Percentiles rank a stretch among this genome's conserved stretches.
These are phyloP conservation scores for Lactifluus piperatus DNA, from an alignment of 768 basidiomycete species.

Conservation along the genomic window DNA sequence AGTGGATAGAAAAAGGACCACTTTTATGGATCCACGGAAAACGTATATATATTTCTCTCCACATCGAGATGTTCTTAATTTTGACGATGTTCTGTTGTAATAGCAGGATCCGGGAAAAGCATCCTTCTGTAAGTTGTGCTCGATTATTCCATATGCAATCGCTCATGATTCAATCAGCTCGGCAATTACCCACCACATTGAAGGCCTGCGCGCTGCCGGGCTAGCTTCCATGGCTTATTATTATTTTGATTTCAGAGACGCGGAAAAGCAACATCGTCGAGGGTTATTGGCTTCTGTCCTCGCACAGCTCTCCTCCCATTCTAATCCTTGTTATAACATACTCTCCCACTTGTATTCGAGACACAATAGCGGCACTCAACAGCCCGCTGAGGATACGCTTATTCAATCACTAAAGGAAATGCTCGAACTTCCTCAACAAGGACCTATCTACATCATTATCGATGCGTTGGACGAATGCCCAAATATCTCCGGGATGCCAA, in stretches of 20 bases:
- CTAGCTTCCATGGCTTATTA: neutral
- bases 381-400: neutral
- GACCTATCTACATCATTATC: neutral
- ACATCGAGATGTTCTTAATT: too few relatives aligned
- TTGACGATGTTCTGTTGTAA: neutral
- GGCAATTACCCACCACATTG: neutral
- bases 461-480: constrained; percentile 10
- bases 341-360: neutral
- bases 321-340: neutral
- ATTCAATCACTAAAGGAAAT: neutral
- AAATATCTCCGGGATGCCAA: neutral
- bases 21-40: too few relatives aligned
- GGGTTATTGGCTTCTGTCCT: neutral
- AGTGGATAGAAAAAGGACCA: too few relatives aligned
- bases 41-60: too few relatives aligned
- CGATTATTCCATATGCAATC: too few relatives aligned
- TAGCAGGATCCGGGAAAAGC: neutral
- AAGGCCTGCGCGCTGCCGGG: neutral
- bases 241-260: neutral
- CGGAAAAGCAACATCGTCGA: neutral
- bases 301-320: neutral
- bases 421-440: neutral
- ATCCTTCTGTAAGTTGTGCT: neutral
- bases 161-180: neutral
- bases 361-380: neutral